Conservation (phyloP, 208 protist genomes). For the Crithidia mellificae region DNA sequence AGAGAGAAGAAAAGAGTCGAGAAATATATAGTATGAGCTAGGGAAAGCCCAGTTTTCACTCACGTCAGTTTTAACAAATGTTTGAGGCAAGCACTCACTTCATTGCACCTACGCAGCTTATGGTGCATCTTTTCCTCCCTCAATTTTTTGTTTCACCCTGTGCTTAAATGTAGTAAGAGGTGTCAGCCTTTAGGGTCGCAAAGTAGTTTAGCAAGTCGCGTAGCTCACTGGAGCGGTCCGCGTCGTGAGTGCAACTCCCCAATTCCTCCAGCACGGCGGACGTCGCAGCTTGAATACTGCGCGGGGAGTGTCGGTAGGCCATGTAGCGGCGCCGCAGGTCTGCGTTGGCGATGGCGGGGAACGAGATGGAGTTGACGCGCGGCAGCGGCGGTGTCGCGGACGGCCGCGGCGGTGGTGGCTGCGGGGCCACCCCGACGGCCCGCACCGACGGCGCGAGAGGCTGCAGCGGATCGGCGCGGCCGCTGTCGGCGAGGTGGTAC, state of each 20-base stretch:
- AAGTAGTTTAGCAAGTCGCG: slow-evolving; percentile 79
- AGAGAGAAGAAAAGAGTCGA: no score
- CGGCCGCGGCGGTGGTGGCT: neutral
- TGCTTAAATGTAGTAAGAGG: slow-evolving; percentile 8
- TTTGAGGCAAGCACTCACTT: no score
- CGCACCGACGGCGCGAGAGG: neutral
- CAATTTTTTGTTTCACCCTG: no score
- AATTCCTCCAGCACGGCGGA: slow-evolving; percentile 58
- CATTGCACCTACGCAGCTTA: no score
- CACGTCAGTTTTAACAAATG: no score
- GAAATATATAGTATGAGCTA: no score
- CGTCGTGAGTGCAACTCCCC: slow-evolving; percentile 55
- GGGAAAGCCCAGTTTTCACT: no score
- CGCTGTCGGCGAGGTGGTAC: neutral
- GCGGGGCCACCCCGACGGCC: neutral
- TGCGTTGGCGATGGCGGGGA: slow-evolving; percentile 28
- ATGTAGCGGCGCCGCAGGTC: slow-evolving; percentile 35
- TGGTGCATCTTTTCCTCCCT: no score
- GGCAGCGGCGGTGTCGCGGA: slow-evolving; percentile 1
- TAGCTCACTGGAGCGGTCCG: slow-evolving; percentile 52
- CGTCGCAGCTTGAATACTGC: slow-evolving; percentile 41
- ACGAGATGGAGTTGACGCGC: slow-evolving; percentile 6
- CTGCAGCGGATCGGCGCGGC: neutral
- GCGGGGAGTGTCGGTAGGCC: slow-evolving; percentile 26
- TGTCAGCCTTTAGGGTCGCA: slow-evolving; percentile 34